phyloP scores from a whole-genome alignment of 495 filamentous ascomycete genomes.

The Penicillium odoratum region DNA sequence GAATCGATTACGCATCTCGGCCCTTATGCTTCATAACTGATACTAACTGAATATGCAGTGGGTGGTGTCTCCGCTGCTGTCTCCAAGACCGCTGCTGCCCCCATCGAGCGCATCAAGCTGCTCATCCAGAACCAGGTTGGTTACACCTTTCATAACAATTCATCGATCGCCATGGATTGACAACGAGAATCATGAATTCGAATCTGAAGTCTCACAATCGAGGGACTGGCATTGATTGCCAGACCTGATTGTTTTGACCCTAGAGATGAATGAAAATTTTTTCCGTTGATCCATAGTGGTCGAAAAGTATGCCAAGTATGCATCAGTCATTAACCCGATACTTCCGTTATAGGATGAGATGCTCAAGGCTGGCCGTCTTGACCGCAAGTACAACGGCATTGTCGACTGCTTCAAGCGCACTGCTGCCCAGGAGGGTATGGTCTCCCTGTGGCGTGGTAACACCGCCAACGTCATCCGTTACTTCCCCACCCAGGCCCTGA shows the following conservation, averaged over 20 bases:
- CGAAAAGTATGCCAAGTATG: slow-evolving; percentile 10
- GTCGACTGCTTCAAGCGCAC: slow-evolving; percentile 92
- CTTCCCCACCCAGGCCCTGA: slow-evolving; percentile 99
- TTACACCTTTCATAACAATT: slow-evolving; percentile 12
- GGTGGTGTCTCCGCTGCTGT: slow-evolving; percentile 99
- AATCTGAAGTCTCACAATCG: background rate
- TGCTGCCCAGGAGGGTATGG: slow-evolving; percentile 70
- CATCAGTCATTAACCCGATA: slow-evolving; percentile 19
- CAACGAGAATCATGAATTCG: background rate
- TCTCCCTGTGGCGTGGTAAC: slow-evolving; percentile 98
- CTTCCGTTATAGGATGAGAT: slow-evolving; percentile 84
- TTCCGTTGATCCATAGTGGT: slow-evolving; percentile 10
- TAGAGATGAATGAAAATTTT: slow-evolving; percentile 6
- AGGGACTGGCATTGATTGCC: background rate
- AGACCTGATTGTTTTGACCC: background rate
- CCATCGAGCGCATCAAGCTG: slow-evolving; percentile 99
- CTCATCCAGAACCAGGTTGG: slow-evolving; percentile 99
- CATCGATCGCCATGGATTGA: background rate
- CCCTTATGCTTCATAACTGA: background rate
- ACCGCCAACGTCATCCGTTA: slow-evolving; percentile 99
- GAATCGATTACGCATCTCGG: background rate
- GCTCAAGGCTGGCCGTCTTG: slow-evolving; percentile 96
- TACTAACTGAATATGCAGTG: slow-evolving; percentile 61
- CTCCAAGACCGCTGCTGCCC: slow-evolving; percentile 99
- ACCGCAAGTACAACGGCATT: slow-evolving; percentile 95